Evolutionary conservation across 2,329 filamentous ascomycete genomes (phyloP).

Genomic region (Grosmannia clavigera): DNA sequence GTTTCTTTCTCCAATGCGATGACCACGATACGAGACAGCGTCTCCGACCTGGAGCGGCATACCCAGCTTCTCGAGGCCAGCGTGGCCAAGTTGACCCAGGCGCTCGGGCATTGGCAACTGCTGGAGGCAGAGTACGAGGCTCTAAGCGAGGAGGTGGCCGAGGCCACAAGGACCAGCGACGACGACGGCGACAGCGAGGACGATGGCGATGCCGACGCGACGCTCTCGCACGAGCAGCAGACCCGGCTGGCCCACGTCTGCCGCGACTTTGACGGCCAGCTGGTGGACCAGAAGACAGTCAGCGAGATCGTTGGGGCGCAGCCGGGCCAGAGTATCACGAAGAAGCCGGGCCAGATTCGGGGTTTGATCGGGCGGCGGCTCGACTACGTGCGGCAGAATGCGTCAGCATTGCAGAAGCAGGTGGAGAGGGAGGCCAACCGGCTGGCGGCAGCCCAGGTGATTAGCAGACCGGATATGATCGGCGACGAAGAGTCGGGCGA

Average conservation of each 20-base stretch:
- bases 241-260: constrained; percentile 47
- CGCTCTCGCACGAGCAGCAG: constrained; percentile 22
- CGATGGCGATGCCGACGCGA: not conserved
- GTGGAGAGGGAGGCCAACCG: constrained; percentile 57
- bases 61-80: constrained; percentile 64
- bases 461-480: constrained; percentile 41
- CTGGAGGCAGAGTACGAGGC: constrained; percentile 89
- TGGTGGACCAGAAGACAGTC: constrained; percentile 48
- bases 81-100: constrained; percentile 58
- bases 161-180: not conserved
- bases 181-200: not conserved
- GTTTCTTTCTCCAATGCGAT: constrained; percentile 16
- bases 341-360: constrained; percentile 50
- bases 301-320: constrained; percentile 32
- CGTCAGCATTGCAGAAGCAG: constrained; percentile 60
- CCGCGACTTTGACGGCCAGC: constrained; percentile 45
- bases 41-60: constrained; percentile 63
- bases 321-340: constrained; percentile 21
- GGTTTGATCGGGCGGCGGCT: constrained; percentile 61
- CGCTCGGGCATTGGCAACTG: constrained; percentile 76
- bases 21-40: constrained; percentile 32
- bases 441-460: constrained; percentile 48
- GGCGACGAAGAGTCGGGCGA: constrained; percentile 49
- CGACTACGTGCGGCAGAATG: constrained; percentile 81
- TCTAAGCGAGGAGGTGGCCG: constrained; percentile 63